Base-by-base conservation (phyloP, 805 yeast genomes). In the Wickerhamomyces alni region DNA sequence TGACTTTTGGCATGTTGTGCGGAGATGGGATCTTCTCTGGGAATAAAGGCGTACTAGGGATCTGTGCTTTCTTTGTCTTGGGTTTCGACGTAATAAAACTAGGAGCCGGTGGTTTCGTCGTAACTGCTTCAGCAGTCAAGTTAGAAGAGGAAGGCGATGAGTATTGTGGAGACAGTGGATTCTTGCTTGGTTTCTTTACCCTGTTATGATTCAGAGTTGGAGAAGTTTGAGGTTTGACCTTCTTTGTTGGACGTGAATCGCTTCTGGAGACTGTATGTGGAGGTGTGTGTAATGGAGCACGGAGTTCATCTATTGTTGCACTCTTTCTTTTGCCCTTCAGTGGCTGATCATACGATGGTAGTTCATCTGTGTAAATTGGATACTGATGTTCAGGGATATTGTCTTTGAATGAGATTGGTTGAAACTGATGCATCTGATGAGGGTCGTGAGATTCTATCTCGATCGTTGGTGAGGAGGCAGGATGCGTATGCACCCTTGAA, bases 91-190 rank as follows among this genome's bases (percentile, higher is more conserved):
- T 31, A 25, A 18, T 25, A 10, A 31, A 31, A 4, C 24, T 13
- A 8, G 34, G 34, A 13, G 34, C 19, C 6, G 34, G 17, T 11
- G 34, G 34, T 21, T 31, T 31, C 8, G 25, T 31, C 8, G 25
- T 5, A 19, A 19, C 26, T 7, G 15, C 15, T 11, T 42, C 41
- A 8, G 25, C 21, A 2, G 31, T 11, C 8, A 33, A 16, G n/a
- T 17, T 33, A 5, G 40, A 32, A 3, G 45, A 38, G 11, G 48
- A 35, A 22, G 60, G 59, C 2, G 61, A 55, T 0, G 61, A 56
- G 33, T 54, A 55, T 26, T 45, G 55, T 22, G 59, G 59, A 2
- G 59, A 54, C 10, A 49, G 37, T n/a, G 54, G 49, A n/a, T 47
- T 45, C 38, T 48, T 42, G 5, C 17, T 11, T 1, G 42, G 50